These are phyloP conservation scores for Phytopythium cucurbitacearum DNA, from an alignment of 352 stramenopile species.

Conservation along the genomic window DNA sequence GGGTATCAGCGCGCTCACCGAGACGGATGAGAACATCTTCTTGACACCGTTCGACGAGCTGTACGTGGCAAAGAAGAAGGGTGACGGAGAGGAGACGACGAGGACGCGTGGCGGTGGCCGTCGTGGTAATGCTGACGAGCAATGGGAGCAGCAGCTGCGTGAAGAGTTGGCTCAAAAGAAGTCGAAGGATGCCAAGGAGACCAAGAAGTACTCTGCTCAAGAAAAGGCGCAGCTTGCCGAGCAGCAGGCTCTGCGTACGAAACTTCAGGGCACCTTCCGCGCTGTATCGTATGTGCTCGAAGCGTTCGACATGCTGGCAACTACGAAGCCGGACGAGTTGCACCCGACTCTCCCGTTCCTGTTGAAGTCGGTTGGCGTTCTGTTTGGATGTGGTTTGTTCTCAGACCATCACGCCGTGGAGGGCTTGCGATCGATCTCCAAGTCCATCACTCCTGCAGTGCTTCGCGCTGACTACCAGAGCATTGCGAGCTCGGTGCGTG, in stretches of 20 bases:
- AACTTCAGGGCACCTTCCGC: slow-evolving; percentile 37
- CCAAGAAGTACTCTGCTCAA: slow-evolving; percentile 40
- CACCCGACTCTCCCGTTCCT: slow-evolving; percentile 70
- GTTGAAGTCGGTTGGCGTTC: slow-evolving; percentile 35
- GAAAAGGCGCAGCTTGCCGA: slow-evolving; percentile 51
- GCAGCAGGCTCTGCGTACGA: slow-evolving; percentile 52
- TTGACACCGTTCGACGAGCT: slow-evolving; percentile 67
- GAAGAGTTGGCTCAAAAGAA: slow-evolving; percentile 74
- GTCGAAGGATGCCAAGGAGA: slow-evolving; percentile 31
- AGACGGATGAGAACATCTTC: slow-evolving; percentile 58
- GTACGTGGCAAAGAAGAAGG: slow-evolving; percentile 60
- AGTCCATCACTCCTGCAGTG: slow-evolving; percentile 54
- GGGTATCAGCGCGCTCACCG: slow-evolving; percentile 45
- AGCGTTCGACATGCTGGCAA: slow-evolving; percentile 54
- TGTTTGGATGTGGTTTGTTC: slow-evolving; percentile 66
- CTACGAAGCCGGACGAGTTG: slow-evolving; percentile 54
- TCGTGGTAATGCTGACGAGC: slow-evolving; percentile 73
- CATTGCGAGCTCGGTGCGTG: slow-evolving; percentile 49
- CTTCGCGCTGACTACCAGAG: slow-evolving; percentile 66
- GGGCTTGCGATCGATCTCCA: slow-evolving; percentile 38
- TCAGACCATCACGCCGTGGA: slow-evolving; percentile 7
- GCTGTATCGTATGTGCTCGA: slow-evolving; percentile 53
- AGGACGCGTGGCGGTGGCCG: slow-evolving; percentile 26
- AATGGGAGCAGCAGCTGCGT: slow-evolving; percentile 82
- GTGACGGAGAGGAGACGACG: slow-evolving; percentile 19